phyloP scores from a whole-genome alignment of 1,139 yeast species.

The Eremothecium gossypii region DNA sequence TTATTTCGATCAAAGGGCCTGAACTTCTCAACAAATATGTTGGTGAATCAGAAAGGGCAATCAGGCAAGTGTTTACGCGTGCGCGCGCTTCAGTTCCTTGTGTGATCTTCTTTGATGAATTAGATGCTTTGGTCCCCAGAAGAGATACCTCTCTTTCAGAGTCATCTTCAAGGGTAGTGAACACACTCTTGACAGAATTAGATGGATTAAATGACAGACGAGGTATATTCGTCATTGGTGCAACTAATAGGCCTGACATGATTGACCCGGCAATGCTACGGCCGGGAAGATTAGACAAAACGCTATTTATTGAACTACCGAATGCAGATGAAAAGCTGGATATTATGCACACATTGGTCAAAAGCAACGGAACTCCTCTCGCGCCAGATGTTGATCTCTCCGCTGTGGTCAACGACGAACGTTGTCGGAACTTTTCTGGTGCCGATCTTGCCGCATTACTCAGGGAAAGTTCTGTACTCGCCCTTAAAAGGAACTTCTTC shows the following conservation, averaged over 20 bases:
- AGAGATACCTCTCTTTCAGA: constrained; percentile 84
- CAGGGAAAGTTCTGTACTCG: constrained; percentile 85
- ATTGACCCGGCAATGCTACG: constrained; percentile 97
- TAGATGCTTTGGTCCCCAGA: constrained; percentile 92
- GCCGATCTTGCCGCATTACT: constrained; percentile 91
- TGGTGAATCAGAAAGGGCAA: constrained; percentile 93
- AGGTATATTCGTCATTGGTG: constrained; percentile 92
- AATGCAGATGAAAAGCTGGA: constrained; percentile 67
- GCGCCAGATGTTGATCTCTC: constrained; percentile 51
- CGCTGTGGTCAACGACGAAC: constrained; percentile 58
- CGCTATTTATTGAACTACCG: constrained; percentile 85
- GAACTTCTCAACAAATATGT: constrained; percentile 89
- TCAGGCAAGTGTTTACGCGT: constrained; percentile 85
- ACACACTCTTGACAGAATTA: constrained; percentile 83
- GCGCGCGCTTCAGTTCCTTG: constrained; percentile 95
- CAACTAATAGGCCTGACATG: constrained; percentile 96
- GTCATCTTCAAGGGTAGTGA: constrained; percentile 88
- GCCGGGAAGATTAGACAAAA: constrained; percentile 93
- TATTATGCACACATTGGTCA: constrained; percentile 67
- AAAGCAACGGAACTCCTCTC: constrained; percentile 67
- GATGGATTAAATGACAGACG: constrained; percentile 90
- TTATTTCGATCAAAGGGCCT: constrained; percentile 92
- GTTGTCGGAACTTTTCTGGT: constrained; percentile 87
- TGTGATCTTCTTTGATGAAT: constrained; percentile 89
- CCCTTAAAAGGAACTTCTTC: constrained; percentile 66